Evolutionary conservation across 805 yeast genomes (phyloP).

Genomic region (Kuraishia hungarica): DNA sequence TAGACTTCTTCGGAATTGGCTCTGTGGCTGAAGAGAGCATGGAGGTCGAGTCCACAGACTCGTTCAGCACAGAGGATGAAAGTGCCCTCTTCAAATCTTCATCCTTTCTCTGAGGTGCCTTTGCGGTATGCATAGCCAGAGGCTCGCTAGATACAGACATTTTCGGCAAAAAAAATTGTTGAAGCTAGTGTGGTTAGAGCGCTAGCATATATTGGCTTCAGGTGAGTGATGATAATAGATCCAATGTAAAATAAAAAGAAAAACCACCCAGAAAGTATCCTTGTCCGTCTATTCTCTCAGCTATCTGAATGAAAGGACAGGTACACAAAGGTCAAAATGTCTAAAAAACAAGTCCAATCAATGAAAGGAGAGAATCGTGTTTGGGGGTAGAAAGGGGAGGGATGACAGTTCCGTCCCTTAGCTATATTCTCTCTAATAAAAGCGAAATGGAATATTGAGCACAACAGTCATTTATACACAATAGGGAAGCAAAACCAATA

Average conservation of each 20-base stretch:
- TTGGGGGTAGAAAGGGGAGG: not conserved
- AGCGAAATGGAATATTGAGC: not conserved
- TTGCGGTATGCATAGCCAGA: not conserved
- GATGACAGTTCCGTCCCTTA: not conserved
- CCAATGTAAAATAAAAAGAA: too few species aligned
- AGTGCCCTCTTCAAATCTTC: constrained; percentile 1
- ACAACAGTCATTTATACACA: not conserved
- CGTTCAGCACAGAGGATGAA: not conserved
- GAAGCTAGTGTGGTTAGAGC: not conserved
- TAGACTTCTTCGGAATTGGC: constrained; percentile 83
- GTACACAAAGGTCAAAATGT: not conserved
- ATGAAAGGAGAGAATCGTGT: not conserved
- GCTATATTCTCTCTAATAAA: not conserved
- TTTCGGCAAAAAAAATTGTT: not conserved
- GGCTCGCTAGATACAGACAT: not conserved
- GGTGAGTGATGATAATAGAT: not conserved
- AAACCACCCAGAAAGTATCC: not conserved
- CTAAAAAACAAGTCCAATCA: not conserved
- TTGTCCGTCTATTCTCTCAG: not conserved
- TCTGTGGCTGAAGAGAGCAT: not conserved
- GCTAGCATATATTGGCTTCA: not conserved
- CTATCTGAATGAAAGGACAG: not conserved
- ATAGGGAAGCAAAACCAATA: not conserved
- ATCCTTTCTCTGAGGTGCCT: not conserved
- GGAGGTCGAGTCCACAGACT: not conserved